phyloP scores from a whole-genome alignment of 139 green algal genomes.

The Gonium pectorale region DNA sequence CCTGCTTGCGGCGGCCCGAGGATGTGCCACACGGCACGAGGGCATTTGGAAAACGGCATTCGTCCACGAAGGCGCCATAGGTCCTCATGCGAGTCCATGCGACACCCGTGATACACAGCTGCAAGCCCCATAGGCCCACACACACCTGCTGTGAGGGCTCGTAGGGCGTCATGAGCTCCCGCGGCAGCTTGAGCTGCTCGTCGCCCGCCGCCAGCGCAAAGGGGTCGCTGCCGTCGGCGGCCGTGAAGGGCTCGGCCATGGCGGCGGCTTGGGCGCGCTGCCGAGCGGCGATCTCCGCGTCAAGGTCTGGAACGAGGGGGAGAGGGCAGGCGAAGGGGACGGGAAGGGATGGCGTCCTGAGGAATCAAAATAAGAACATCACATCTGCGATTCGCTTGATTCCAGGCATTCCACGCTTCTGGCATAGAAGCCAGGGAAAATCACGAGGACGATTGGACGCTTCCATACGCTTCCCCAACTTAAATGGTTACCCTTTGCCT shows the following conservation, averaged over 20 bases:
- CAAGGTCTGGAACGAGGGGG: background rate
- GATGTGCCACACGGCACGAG: background rate
- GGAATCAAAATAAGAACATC: too few relatives aligned
- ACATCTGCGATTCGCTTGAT: too few relatives aligned
- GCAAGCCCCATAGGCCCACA: too few relatives aligned
- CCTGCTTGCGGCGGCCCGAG: constrained; percentile 1
- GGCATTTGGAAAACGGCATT: too few relatives aligned
- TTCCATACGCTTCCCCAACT: background rate
- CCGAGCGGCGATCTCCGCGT: constrained; percentile 17
- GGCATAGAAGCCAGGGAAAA: too few relatives aligned
- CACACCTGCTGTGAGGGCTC: constrained; percentile 38
- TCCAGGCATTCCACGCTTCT: too few relatives aligned
- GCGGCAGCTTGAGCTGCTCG: constrained; percentile 41
- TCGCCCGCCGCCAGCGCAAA: constrained; percentile 31
- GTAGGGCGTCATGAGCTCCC: constrained; percentile 27
- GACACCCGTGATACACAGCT: too few relatives aligned
- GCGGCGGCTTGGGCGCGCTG: background rate
- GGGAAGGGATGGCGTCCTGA: too few relatives aligned
- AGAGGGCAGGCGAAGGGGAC: background rate
- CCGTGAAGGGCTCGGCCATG: constrained; percentile 13
- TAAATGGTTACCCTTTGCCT: background rate
- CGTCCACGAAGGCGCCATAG: too few relatives aligned
- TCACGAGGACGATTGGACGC: background rate
- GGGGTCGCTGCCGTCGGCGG: constrained; percentile 15
- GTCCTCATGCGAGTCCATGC: too few relatives aligned